Percentiles rank a stretch among this genome's conserved stretches.
phyloP scores from a whole-genome alignment of 495 filamentous ascomycete species.

The Tuber indicum region DNA sequence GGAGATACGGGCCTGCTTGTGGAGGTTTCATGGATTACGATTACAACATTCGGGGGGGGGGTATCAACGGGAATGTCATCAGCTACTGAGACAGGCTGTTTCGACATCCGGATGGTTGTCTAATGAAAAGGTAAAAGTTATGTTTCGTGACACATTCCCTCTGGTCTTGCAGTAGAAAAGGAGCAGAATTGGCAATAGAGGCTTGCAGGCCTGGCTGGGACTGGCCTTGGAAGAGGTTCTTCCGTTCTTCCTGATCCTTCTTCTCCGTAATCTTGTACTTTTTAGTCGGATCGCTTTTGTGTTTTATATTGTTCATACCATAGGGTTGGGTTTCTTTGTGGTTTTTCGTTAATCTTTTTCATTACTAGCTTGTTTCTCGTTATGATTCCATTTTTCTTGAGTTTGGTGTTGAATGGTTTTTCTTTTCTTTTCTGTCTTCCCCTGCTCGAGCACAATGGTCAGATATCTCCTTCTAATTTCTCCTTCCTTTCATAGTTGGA shows the following conservation, averaged over 20 bases:
- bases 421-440: neutral
- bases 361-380: neutral
- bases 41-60: slow-evolving; percentile 1
- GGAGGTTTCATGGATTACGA: slow-evolving; percentile 3
- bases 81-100: neutral
- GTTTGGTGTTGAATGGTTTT: slow-evolving; percentile 20
- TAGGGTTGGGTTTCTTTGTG: slow-evolving; percentile 5
- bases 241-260: neutral
- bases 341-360: neutral
- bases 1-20: neutral
- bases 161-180: neutral
- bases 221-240: neutral
- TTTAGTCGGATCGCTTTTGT: neutral
- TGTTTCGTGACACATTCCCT: neutral
- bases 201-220: slow-evolving; percentile 1
- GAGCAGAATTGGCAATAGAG: neutral
- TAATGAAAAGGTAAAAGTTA: neutral
- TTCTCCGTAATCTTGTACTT: neutral
- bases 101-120: neutral
- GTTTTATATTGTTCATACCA: slow-evolving; percentile 8
- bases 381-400: slow-evolving; percentile 6
- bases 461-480: slow-evolving; percentile 13
- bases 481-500: neutral
- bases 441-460: neutral
- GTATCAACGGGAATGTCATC: neutral